Conservation (phyloP, 345 rosid genomes). For the Eucalyptus viminalis region DNA sequence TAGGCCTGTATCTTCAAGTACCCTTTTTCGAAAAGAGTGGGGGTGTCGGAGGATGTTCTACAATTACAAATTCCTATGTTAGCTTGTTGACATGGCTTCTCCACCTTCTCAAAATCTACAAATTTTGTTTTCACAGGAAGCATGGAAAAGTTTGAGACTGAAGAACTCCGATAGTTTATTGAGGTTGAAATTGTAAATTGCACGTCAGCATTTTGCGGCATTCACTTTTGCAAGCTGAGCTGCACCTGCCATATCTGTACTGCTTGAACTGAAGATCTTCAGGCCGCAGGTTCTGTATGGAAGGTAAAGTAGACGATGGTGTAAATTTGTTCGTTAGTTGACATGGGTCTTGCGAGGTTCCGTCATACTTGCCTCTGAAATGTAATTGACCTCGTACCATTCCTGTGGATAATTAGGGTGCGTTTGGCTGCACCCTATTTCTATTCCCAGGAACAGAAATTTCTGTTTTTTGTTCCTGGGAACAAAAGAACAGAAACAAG, state of each 20-base stretch:
- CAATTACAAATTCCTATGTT: background rate
- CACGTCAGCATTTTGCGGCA: background rate
- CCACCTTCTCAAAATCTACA: background rate
- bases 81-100: background rate
- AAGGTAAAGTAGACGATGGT: background rate
- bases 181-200: background rate
- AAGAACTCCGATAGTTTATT: slow-evolving; percentile 25
- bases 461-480: too few relatives aligned
- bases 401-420: background rate
- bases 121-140: slow-evolving; percentile 22
- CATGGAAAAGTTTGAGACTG: slow-evolving; percentile 48
- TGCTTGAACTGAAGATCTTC: background rate
- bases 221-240: background rate
- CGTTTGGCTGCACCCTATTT: too few relatives aligned
- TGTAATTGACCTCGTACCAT: background rate
- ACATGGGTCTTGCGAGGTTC: background rate
- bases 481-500: too few relatives aligned
- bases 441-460: too few relatives aligned
- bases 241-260: background rate
- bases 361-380: background rate
- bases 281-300: background rate
- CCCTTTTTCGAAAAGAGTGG: background rate
- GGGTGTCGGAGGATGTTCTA: background rate
- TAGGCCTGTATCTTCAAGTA: background rate
- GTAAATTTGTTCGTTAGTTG: background rate